These are phyloP conservation scores for Fusarium torulosum DNA, from an alignment of 2,329 filamentous ascomycete species.

Conservation along the genomic window DNA sequence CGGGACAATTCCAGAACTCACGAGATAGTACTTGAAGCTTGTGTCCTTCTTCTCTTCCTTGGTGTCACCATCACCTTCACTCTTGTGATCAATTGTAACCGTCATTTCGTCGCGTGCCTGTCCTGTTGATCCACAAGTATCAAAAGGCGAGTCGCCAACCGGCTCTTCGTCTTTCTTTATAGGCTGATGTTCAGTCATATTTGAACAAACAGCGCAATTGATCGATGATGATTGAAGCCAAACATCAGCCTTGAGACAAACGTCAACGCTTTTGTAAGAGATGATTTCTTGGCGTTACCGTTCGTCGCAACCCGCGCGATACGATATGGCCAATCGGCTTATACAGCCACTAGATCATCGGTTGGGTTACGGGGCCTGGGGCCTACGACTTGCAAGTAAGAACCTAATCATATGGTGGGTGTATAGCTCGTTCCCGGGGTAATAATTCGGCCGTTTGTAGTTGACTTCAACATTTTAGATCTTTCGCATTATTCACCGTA, in stretches of 20 bases:
- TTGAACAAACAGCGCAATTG: background rate
- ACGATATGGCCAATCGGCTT: constrained; percentile 35
- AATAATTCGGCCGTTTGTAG: constrained; percentile 17
- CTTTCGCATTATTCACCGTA: background rate
- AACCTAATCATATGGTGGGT: background rate
- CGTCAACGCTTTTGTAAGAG: background rate
- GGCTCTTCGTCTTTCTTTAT: constrained; percentile 12
- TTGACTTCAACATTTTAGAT: constrained; percentile 12
- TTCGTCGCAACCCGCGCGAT: constrained; percentile 25
- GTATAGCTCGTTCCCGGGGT: constrained; percentile 5
- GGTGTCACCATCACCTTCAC: constrained; percentile 1
- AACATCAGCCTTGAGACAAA: constrained; percentile 1
- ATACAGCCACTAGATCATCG: constrained; percentile 17
- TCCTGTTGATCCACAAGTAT: constrained; percentile 5
- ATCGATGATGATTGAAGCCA: background rate
- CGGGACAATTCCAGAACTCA: background rate
- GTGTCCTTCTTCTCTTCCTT: constrained; percentile 32
- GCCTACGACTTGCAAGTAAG: background rate
- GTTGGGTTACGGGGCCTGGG: background rate
- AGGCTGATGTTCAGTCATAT: constrained; percentile 10
- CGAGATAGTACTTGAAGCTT: constrained; percentile 48
- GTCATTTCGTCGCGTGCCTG: constrained; percentile 17
- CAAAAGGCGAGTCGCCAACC: constrained; percentile 1
- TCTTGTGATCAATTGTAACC: constrained; percentile 2
- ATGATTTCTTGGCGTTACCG: constrained; percentile 26